Conservation (phyloP, 495 filamentous ascomycete genomes). For the Hyaloscypha variabilis region DNA sequence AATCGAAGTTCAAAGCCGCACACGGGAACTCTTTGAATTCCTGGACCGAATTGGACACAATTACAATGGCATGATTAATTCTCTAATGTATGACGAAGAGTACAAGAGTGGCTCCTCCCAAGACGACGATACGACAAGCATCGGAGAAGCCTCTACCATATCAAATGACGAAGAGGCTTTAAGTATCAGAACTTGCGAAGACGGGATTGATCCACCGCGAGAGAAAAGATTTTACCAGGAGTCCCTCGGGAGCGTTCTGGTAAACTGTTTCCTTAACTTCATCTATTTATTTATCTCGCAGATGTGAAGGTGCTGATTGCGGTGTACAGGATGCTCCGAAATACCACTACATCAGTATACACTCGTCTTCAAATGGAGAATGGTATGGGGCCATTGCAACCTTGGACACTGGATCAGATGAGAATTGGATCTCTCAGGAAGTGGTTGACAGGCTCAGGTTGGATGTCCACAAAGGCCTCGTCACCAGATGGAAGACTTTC, state of each 20-base stretch:
- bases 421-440: slow-evolving; percentile 16
- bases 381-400: slow-evolving; percentile 12
- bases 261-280: too few relatives aligned
- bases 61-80: too few relatives aligned
- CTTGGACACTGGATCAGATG: slow-evolving; percentile 9
- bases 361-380: background rate
- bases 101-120: slow-evolving; percentile 4
- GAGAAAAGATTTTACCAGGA: too few relatives aligned
- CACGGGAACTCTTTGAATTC: background rate
- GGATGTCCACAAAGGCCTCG: background rate
- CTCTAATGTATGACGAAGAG: background rate
- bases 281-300: background rate
- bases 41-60: background rate
- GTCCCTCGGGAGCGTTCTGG: too few relatives aligned
- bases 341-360: background rate
- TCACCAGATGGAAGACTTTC: slow-evolving; percentile 6
- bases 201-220: too few relatives aligned
- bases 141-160: background rate
- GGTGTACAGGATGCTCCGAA: background rate
- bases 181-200: too few relatives aligned
- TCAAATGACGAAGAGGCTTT: too few relatives aligned
- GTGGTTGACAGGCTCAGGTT: slow-evolving; percentile 5
- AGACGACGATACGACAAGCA: background rate
- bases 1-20: background rate
- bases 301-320: background rate